Conservation (phyloP, 2,329 filamentous ascomycete species). For the Calonectria fujianensis region DNA sequence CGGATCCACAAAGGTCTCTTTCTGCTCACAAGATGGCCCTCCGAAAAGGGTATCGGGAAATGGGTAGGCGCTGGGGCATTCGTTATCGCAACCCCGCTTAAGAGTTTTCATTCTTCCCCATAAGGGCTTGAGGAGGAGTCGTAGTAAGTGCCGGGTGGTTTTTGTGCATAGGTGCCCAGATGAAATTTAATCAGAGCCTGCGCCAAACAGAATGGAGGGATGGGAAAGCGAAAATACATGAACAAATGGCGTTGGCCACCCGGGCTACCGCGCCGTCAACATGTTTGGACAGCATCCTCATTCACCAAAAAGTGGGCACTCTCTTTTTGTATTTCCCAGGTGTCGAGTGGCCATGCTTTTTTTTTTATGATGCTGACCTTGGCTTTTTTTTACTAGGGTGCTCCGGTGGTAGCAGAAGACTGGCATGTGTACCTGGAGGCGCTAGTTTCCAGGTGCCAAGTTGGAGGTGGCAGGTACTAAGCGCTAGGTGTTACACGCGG, state of each 20-base stretch:
- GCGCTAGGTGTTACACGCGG: slow-evolving; percentile 31
- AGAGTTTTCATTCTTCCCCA: slow-evolving; percentile 45
- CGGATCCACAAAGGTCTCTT: slow-evolving; percentile 22
- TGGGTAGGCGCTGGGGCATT: slow-evolving; percentile 58
- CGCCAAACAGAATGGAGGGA: slow-evolving; percentile 1
- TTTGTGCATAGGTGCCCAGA: slow-evolving; percentile 20
- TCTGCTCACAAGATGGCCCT: slow-evolving; percentile 8
- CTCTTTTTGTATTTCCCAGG: background rate
- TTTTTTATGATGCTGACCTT: slow-evolving; percentile 7
- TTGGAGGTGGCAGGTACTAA: slow-evolving; percentile 31
- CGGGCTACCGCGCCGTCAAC: background rate
- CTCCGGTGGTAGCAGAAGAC: slow-evolving; percentile 9
- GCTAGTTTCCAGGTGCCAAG: slow-evolving; percentile 37
- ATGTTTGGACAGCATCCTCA: background rate
- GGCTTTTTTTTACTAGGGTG: background rate
- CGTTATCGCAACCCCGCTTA: slow-evolving; percentile 63
- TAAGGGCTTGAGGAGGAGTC: background rate
- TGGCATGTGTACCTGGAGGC: slow-evolving; percentile 22
- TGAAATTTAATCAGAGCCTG: slow-evolving; percentile 7
- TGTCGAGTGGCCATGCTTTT: slow-evolving; percentile 12
- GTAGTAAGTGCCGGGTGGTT: background rate
- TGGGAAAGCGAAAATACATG: background rate
- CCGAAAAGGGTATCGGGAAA: slow-evolving; percentile 23
- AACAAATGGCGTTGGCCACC: background rate
- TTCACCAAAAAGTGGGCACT: background rate